A percentile compares a stretch with the other conserved stretches of the same genome.
Evolutionary conservation across 345 rosid species (phyloP).

Genomic region (Melastoma malabathricum): DNA sequence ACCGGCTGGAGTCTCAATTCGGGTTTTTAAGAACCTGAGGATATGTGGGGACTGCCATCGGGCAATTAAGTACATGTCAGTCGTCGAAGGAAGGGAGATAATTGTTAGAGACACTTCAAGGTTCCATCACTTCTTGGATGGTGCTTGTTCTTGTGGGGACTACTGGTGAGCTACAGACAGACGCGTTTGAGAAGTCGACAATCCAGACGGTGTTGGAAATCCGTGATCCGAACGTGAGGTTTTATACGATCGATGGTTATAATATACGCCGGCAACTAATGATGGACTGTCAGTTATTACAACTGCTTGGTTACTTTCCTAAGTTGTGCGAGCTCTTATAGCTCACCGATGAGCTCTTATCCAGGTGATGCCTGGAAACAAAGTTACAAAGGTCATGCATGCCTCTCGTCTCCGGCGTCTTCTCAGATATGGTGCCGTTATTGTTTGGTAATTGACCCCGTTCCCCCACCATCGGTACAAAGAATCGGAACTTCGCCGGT

Average conservation of each 20-base stretch:
- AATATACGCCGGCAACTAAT: too few species aligned
- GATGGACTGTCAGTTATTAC: too few species aligned
- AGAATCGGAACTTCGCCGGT: too few species aligned
- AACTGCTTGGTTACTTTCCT: too few species aligned
- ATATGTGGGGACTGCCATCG: constrained; percentile 75
- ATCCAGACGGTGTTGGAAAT: not conserved
- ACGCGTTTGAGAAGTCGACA: not conserved
- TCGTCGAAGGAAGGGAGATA: constrained; percentile 53
- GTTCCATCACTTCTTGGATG: constrained; percentile 74
- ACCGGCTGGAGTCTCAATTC: constrained; percentile 28
- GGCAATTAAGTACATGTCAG: constrained; percentile 54
- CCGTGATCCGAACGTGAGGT: not conserved
- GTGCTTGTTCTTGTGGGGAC: constrained; percentile 76
- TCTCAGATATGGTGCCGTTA: not conserved
- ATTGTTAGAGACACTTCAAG: constrained; percentile 64
- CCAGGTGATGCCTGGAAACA: too few species aligned
- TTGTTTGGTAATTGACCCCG: too few species aligned
- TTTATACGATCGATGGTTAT: too few species aligned
- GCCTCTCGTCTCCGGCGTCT: not conserved
- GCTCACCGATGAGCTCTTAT: too few species aligned
- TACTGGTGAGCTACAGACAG: constrained; percentile 32
- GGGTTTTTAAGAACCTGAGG: constrained; percentile 81
- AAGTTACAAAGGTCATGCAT: not conserved
- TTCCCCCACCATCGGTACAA: too few species aligned
- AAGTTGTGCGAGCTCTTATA: too few species aligned